Evolutionary conservation across 352 stramenopile genomes (phyloP), one percentile per base, ranked within the genome.

Genomic region (Thalassiosira hispida): DNA sequence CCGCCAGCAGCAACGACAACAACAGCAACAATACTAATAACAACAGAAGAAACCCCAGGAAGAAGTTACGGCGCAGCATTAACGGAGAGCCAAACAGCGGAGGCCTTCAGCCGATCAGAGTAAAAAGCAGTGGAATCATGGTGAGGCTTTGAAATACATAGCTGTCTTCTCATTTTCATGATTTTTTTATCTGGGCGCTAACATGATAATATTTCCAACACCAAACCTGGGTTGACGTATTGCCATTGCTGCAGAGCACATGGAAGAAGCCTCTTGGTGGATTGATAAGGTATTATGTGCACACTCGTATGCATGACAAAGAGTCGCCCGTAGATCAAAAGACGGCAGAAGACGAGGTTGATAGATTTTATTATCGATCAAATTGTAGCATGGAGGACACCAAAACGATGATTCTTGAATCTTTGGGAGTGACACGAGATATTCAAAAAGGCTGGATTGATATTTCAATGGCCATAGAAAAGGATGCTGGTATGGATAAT

Each of bases 401-500:
- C 14, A 77, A 79, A 55, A 40, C 33, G 38, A 27, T 25, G 27
- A 73, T 83, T 22, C 55, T 83, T 7, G 16, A 38, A 61, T 20
- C 44, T 7, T 47, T 83, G 40, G 74, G 66, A 2, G 69, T 79
- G n/a, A 23, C 6, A 23, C 3, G 49, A 8, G 52, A 67, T 40
- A 49, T 22, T 25, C 18, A 75, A 57, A 42, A 38, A 8, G 60
- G 77, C 35, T 74, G 35, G 46, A 57, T 83, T 1, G 20, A 33
- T 20, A 12, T 78, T 12, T 35, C 18, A 14, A 83, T 83, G 74
- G 61, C 61, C 12, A 64, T 83, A 18, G 74, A 77, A 46, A 69
- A 73, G 35, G 57, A 70, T 33, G 66, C 31, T n/a, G n/a, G 27
- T 12, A 31, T 69, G 9, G 53, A n/a, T 18, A 51, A 65, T 27